Base-by-base conservation (phyloP, 2,329 filamentous ascomycete species). In the Thielaviopsis populi region DNA sequence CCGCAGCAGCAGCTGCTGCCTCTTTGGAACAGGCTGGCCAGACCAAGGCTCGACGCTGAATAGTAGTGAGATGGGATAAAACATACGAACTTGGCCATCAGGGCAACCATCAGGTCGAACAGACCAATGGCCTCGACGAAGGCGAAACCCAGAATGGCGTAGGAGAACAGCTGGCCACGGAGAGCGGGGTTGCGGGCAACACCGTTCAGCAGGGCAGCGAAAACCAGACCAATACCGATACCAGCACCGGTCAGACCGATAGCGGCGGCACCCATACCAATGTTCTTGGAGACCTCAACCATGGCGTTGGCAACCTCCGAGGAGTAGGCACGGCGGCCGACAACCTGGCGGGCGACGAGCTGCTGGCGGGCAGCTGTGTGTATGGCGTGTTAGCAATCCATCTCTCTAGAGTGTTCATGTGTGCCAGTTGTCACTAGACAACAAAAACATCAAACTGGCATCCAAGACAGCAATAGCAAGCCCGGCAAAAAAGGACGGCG, bases 201-300 rank as follows among this genome's bases (percentile, higher is more conserved):
- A 80, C 85, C 85, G 79, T 88, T 86, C 75, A 95, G 83, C 76
- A 95, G 88, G 74, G 88, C 86, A 75, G 87, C 89, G 85, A 95
- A 95, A 76, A 95, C 89, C 75, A 92, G 85, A 83, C 89, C 89
- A 79, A 94, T 95, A 89, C 89, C 89, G 78, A 94, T 89, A 90
- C 89, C 88, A 75, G 88, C 87, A 87, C 87, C 87, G 75, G 87
- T 89, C 74, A 95, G 87, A 87, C 89, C 89, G 75, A 95, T 91
- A 81, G 89, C 89, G 74, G 89, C 89, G 72, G 85, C 81, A 79
- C 88, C 88, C 87, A 91, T 91, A 83, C 88, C 88, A 74, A 91
- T 77, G 86, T 91, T 91, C 84, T 90, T 88, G 78, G 88, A 91
- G 79, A 89, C 87, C 83, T 91, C 87, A 76, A 91, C 88, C 81